Percentiles rank a stretch among this genome's conserved stretches.
Evolutionary conservation across 2,329 filamentous ascomycete genomes (phyloP).

Genomic region (Rasamsonia emersonii): DNA sequence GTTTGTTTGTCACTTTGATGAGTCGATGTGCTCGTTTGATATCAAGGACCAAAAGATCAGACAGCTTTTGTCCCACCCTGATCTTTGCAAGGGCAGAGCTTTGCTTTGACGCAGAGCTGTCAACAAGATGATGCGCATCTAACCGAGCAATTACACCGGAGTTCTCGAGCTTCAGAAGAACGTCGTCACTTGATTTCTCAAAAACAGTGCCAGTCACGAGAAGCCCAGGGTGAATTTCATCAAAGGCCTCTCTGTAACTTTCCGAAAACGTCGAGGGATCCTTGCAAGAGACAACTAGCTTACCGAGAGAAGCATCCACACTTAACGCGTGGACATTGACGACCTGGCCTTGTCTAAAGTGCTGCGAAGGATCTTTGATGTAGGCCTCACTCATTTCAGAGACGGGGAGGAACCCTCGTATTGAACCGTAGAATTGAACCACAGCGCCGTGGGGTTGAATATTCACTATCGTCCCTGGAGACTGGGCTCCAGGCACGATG

Average conservation of each 20-base stretch:
- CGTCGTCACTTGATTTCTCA: slow-evolving; percentile 69
- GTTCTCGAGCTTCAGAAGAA: slow-evolving; percentile 66
- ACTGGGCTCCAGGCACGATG: slow-evolving; percentile 64
- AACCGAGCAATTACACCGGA: slow-evolving; percentile 70
- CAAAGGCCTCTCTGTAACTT: slow-evolving; percentile 64
- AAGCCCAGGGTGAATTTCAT: slow-evolving; percentile 63
- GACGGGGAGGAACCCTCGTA: slow-evolving; percentile 82
- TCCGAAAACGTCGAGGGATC: slow-evolving; percentile 72
- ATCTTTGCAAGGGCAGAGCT: slow-evolving; percentile 70
- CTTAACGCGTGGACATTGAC: slow-evolving; percentile 83
- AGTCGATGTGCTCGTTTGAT: slow-evolving; percentile 71
- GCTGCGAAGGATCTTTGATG: slow-evolving; percentile 78
- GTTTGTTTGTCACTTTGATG: slow-evolving; percentile 72
- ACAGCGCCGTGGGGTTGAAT: slow-evolving; percentile 71
- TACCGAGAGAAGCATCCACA: slow-evolving; percentile 60
- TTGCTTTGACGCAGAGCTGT: slow-evolving; percentile 74
- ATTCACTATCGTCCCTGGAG: slow-evolving; percentile 79
- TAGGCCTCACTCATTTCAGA: slow-evolving; percentile 98
- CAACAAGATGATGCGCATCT: slow-evolving; percentile 68
- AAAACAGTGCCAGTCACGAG: slow-evolving; percentile 69
- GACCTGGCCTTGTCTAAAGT: slow-evolving; percentile 85
- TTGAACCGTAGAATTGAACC: slow-evolving; percentile 80
- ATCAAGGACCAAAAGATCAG: slow-evolving; percentile 75
- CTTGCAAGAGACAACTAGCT: slow-evolving; percentile 86
- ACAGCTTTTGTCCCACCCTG: slow-evolving; percentile 71